phyloP scores from a whole-genome alignment of 2,329 filamentous ascomycete species.

The Furcasterigmium sp. region DNA sequence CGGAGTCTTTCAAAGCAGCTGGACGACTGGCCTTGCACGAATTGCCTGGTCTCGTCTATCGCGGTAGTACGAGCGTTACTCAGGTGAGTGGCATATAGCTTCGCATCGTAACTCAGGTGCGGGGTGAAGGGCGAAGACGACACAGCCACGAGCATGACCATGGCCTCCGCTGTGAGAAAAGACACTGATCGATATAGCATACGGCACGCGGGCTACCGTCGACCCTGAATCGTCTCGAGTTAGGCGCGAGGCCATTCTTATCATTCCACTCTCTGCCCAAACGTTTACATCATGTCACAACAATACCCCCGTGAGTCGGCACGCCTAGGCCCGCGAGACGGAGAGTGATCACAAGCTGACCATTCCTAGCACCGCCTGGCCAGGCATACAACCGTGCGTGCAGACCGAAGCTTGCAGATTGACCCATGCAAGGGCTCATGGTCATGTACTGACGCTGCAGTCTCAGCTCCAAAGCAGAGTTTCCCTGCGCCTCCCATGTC shows the following conservation, averaged over 20 bases:
- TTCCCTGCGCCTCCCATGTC: slow-evolving; percentile 43
- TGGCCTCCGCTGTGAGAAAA: no score
- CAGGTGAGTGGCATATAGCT: no score
- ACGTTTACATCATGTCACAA: neutral
- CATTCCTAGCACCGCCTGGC: neutral
- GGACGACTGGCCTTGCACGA: no score
- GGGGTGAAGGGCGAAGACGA: neutral
- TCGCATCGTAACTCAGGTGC: no score
- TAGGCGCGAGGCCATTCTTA: neutral
- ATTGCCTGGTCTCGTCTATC: no score
- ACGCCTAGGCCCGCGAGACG: neutral
- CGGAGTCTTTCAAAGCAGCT: no score
- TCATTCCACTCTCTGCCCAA: neutral
- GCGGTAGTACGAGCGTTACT: no score
- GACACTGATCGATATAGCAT: no score
- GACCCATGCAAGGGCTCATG: no score
- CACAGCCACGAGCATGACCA: neutral
- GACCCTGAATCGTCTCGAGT: neutral
- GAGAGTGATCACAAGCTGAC: neutral
- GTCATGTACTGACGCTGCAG: no score
- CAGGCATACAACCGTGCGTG: neutral
- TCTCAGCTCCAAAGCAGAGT: slow-evolving; percentile 20
- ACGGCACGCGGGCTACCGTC: no score
- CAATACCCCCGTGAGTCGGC: neutral
- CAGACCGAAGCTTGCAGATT: neutral